These are phyloP conservation scores for Malassezia nana DNA, from an alignment of 1,284 basidiomycete species.

Conservation along the genomic window DNA sequence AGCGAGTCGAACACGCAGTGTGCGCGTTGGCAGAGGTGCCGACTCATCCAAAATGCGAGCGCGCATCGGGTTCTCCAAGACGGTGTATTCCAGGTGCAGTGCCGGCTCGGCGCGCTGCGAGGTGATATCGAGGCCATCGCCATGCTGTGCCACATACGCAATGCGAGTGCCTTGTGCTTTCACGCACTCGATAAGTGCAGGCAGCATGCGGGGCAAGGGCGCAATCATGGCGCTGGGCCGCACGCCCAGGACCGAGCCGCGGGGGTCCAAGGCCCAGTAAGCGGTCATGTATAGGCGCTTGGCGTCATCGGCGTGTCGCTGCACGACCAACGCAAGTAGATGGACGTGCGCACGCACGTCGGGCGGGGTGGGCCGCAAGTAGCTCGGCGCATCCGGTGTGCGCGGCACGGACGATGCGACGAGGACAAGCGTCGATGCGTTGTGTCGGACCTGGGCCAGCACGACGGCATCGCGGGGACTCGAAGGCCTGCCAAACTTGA, in stretches of 20 bases:
- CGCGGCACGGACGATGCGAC: conserved; percentile 91
- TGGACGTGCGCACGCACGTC: conserved; percentile 83
- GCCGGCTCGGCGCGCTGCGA: conserved; percentile 73
- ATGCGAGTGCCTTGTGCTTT: conserved; percentile 63
- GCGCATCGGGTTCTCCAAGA: conserved; percentile 63
- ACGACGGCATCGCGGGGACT: conserved; percentile 53
- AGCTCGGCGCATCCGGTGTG: conserved; percentile 80
- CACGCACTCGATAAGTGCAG: conserved; percentile 68
- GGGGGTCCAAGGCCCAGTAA: conserved; percentile 94
- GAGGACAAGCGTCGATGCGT: conserved; percentile 63
- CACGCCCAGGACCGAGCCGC: conserved; percentile 60
- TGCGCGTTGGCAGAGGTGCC: conserved; percentile 55
- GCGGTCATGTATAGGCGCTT: conserved; percentile 58
- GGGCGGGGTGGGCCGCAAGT: conserved; percentile 83
- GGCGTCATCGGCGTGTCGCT: conserved; percentile 56
- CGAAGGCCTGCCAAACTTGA: conserved; percentile 87
- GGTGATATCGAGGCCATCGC: conserved; percentile 65
- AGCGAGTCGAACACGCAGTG: conserved; percentile 70
- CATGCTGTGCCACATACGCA: conserved; percentile 67
- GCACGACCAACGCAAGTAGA: conserved; percentile 84
- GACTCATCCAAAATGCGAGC: conserved; percentile 51
- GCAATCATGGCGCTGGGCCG: conserved; percentile 33
- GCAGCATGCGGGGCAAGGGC: conserved; percentile 69
- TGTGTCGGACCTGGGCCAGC: conserved; percentile 23
- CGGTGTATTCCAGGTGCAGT: conserved; percentile 71